Evolutionary conservation across 2,329 filamentous ascomycete species (phyloP), one percentile per base, ranked within the genome.

Genomic region (Fusarium lateritium): DNA sequence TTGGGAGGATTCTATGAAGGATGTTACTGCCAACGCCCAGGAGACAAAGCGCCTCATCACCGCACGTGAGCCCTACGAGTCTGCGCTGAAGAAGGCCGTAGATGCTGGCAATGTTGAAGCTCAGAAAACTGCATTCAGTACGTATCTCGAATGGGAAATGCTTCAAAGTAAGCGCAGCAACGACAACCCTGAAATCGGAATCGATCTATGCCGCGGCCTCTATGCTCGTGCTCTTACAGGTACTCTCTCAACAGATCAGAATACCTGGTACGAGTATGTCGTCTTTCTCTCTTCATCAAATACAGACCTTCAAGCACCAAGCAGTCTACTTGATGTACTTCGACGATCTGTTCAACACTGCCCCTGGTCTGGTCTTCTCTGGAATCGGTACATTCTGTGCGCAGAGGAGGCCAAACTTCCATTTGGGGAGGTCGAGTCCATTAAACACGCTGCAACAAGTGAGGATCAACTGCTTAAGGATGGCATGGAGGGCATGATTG

Each of bases 401-500:
- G 92, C 94, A 5, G 96, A 98, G 79, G 88, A 93, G 45, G 91
- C 93, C 63, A 88, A 88, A 34, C 87, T 91, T 67, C 85, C 91
- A 0, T 97, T 97, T 73, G 84, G 91, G 24, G 91, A 93, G 50
- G 93, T 98, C 53, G 93, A 97, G 73, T 86, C 90, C 40, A 94
- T 98, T 78, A 99, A 99, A 80, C 94, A 98, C 78, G 90, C 91
- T 43, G 96, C 96, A 8, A 98, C 94, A 0, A 93, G 91, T 75
- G 94, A 93, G 24, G 91, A 94, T 10, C 85, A 97, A 42, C 85
- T 98, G 7, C 94, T 97, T 77, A 90, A 92, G 67, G 90, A 94
- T 65, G 94, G 94, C 24, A 91, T 98, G 85, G 89, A 94, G 50
- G 92, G 94, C 70, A 89, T 98, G 33, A 87, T 98, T 62, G 94